Evolutionary conservation across 2,329 filamentous ascomycete genomes (phyloP), one percentile per base, ranked within the genome.

Genomic region (Talaromyces sp.): DNA sequence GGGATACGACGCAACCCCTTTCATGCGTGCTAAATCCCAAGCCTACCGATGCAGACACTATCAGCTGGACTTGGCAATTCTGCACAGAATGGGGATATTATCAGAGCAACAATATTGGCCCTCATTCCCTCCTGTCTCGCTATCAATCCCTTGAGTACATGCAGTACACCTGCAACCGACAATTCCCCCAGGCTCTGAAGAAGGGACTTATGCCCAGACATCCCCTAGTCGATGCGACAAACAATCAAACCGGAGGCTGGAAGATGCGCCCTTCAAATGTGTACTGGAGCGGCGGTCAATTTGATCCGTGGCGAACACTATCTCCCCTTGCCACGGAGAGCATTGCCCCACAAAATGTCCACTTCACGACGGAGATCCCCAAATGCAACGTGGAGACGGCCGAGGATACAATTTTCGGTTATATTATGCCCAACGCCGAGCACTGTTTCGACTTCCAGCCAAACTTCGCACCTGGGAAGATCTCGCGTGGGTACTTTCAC

Each of bases 11-110:
- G 2, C 36, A 55, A 27, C 62, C 68, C 1, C 48, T 63, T 0
- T 60, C 69, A 2, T 80, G 78, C 56, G 60, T 75, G 27, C 58
- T 80, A 27, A 65, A 74, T 29, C 57, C 65, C 16, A 56, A 54
- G 4, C 65, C 70, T 39, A 60, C 61, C 2, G 70, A 76, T 6
- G 70, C 77, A 0, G 57, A 69, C 7, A 59, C 53, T 1, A 77
- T 81, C 54, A 65, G 67, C 45, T 81, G 78, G 78, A 74, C 68
- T 1, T 82, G 78, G 77, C 79, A 82, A 59, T 79, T 77, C 61
- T 83, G 80, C 64, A 79, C 75, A 2, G 73, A 82, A 61, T 81
- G 75, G 75, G 80, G 80, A 9, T 82, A 71, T 64, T 78, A 76
- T 61, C 77, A 80, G 61, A 71, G 70, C 47, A 73, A 76, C 30